Base-by-base conservation (phyloP, 2,329 filamentous ascomycete species). In the Arthroderma sp. region DNA sequence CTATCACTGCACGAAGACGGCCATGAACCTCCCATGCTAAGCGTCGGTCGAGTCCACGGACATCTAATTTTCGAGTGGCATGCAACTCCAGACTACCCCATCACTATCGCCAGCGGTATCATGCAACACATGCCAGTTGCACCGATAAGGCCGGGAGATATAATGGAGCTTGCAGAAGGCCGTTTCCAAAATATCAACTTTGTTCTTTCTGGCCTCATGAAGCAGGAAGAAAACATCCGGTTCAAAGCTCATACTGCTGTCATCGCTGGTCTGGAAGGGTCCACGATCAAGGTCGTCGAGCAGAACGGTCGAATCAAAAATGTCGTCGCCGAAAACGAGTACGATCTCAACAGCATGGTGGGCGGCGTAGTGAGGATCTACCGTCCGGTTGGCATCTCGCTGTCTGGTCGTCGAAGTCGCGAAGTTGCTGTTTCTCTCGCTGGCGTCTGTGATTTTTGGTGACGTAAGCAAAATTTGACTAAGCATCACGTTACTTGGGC, bases 111-210 rank as follows among this genome's bases (percentile, higher is more conserved):
- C 7, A 44, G 41, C 1, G 44, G 44, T n/a, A 51, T 33, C 15
- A 5, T 51, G 1, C 15, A 11, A 9, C 44, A 51, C 11, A 25
- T 51, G 23, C 44, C 44, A 2, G 23, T 9, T 4, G 21, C 25
- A 1, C 15, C 23, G 11, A 51, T 51, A 33, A 15, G 59, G 5
- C 60, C 66, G 33, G 70, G 70, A 2, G 70, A 73, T 60, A 65
- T 73, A n/a, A 54, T 73, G 15, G 63, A 66, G 41, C 61, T 71
- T 61, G 59, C 63, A 2, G 65, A 63, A 31, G 68, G 68, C 6
- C 64, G 69, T 43, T 64, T 68, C 17, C 65, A 65, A 54, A 67
- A 52, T 4, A 6, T 9, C 28, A 21, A 35, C 17, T 8, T 23
- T 3, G 33, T 51, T 9, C 21, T 59, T 4, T 6, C 41, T 11